These are phyloP conservation scores for Nicotiana tabacum DNA, from an alignment of 257 asterid species.

Conservation along the genomic window DNA sequence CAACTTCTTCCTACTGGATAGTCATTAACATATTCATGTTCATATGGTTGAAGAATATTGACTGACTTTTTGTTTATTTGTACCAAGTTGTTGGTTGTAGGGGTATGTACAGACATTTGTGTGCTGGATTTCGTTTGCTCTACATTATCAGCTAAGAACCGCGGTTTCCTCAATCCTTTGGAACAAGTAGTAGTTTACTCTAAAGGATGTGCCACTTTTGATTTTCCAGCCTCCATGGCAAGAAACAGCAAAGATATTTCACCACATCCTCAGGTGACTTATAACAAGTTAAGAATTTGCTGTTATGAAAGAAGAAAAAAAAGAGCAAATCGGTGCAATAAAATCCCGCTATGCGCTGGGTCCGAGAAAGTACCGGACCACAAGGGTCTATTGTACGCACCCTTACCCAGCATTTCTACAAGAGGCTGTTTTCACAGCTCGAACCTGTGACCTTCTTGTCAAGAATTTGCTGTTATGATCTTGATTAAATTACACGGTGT, in stretches of 20 bases:
- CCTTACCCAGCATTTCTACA: too few relatives aligned
- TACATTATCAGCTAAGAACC: constrained; percentile 58
- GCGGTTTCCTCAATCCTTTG: constrained; percentile 45
- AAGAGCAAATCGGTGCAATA: too few relatives aligned
- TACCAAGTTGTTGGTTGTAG: constrained; percentile 49
- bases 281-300: neutral
- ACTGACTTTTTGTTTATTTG: neutral
- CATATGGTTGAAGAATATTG: neutral
- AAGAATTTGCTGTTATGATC: constrained; percentile 13
- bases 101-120: constrained; percentile 69
- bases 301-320: neutral
- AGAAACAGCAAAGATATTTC: constrained; percentile 30
- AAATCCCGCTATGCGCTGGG: too few relatives aligned
- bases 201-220: constrained; percentile 68
- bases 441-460: neutral
- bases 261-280: constrained; percentile 56
- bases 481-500: neutral
- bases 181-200: constrained; percentile 58
- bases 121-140: constrained; percentile 77
- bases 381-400: too few relatives aligned
- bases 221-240: constrained; percentile 46
- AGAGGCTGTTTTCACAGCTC: too few relatives aligned
- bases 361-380: too few relatives aligned
- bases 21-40: neutral
- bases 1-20: neutral